Percentiles rank a stretch among this genome's conserved stretches.
Conservation (phyloP, 768 basidiomycete species). For the Podaxis sp. region DNA sequence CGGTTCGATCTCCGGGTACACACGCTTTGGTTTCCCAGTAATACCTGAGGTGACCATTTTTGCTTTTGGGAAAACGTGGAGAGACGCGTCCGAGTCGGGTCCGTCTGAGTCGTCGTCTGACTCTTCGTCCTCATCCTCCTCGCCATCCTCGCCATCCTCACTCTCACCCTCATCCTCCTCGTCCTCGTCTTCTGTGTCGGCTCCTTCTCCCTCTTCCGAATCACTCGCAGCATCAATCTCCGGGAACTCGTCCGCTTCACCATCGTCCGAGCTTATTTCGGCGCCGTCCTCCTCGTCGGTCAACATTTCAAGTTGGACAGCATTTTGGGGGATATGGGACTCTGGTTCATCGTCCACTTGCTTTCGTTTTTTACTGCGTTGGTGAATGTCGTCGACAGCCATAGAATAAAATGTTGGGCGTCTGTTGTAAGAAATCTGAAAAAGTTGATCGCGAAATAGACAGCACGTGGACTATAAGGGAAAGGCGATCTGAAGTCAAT, state of each 20-base stretch:
- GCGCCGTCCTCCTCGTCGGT: conserved; percentile 68
- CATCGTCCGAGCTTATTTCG: conserved; percentile 51
- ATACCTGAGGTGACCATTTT: conserved; percentile 75
- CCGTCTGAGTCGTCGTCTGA: conserved; percentile 39
- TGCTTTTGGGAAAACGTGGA: conserved; percentile 60
- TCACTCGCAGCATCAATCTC: conserved; percentile 61
- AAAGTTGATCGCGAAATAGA: conserved; percentile 23
- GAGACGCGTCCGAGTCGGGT: conserved; percentile 42
- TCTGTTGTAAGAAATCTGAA: conserved; percentile 19
- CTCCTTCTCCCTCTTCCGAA: conserved; percentile 41
- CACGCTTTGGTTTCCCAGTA: conserved; percentile 80
- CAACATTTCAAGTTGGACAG: conserved; percentile 63
- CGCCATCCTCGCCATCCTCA: conserved; percentile 34
- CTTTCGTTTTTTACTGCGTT: conserved; percentile 59
- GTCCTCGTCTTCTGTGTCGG: conserved; percentile 35
- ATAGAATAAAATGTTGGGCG: conserved; percentile 20
- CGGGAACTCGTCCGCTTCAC: conserved; percentile 72
- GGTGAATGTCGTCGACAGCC: conserved; percentile 33
- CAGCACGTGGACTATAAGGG: neutral
- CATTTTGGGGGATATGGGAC: conserved; percentile 31
- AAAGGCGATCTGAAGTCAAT: conserved; percentile 23
- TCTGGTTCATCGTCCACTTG: conserved; percentile 42
- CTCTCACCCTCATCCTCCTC: conserved; percentile 39
- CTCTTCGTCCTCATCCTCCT: conserved; percentile 39
- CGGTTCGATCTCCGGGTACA: conserved; percentile 88